Conservation (phyloP, 192 early-diverging fungal species). For the Linnemannia elongata region DNA sequence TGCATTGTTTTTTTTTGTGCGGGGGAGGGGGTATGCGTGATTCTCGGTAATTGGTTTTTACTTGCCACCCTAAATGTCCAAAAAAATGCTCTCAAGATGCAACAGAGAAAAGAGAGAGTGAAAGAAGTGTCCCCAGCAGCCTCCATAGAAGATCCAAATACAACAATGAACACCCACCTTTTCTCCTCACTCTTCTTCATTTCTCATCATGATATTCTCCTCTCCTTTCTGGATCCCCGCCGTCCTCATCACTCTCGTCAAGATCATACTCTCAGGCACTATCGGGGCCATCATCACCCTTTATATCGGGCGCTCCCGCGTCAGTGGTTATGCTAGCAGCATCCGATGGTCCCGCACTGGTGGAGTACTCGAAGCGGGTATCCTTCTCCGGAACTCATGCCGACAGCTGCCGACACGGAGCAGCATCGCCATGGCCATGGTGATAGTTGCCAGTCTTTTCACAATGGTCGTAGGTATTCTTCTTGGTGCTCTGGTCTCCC, state of each 20-base stretch:
- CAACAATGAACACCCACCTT: conserved; percentile 1
- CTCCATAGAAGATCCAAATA: conserved; percentile 3
- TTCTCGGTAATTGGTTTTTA: conserved; percentile 6
- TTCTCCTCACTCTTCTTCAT: neutral
- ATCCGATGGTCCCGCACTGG: conserved; percentile 26
- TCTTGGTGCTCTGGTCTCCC: neutral
- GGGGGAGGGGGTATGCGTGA: neutral
- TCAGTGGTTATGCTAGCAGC: conserved; percentile 1
- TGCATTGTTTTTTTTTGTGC: no score
- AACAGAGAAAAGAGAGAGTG: conserved; percentile 8
- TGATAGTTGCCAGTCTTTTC: neutral
- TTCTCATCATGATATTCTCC: conserved; percentile 13
- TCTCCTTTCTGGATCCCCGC: neutral
- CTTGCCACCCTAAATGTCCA: neutral
- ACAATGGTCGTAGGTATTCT: neutral
- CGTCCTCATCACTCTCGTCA: neutral
- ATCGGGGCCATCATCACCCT: conserved; percentile 1
- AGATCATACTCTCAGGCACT: neutral
- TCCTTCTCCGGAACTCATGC: neutral
- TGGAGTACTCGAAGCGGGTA: neutral
- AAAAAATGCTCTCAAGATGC: neutral
- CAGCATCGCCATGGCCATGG: neutral
- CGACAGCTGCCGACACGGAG: neutral
- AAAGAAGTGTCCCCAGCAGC: neutral
- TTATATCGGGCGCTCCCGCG: neutral